Conservation (phyloP, 2,329 filamentous ascomycete species). For the Zasmidium angulare region DNA sequence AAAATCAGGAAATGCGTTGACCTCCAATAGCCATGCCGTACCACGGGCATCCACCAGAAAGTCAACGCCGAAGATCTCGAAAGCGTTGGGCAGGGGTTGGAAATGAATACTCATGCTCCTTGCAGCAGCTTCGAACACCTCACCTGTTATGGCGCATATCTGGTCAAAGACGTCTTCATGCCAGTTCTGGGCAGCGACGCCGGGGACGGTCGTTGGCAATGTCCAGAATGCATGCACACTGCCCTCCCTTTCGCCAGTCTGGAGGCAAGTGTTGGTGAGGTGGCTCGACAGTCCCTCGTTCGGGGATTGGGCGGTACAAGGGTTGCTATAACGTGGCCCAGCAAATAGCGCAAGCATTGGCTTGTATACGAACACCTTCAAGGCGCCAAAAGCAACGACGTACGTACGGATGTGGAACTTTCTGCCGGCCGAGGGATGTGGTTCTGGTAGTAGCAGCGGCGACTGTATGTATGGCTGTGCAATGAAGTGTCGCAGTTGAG, state of each 20-base stretch:
- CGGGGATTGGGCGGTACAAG: slow-evolving; percentile 46
- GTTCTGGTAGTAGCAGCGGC: slow-evolving; percentile 65
- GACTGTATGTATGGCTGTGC: slow-evolving; percentile 93
- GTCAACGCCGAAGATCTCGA: slow-evolving; percentile 90
- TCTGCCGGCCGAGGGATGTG: slow-evolving; percentile 55
- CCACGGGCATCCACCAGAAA: slow-evolving; percentile 73
- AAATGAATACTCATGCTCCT: slow-evolving; percentile 85
- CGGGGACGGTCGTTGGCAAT: slow-evolving; percentile 49
- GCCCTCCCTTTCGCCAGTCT: slow-evolving; percentile 58
- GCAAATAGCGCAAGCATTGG: slow-evolving; percentile 95
- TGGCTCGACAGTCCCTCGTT: slow-evolving; percentile 67
- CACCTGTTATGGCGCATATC: slow-evolving; percentile 70
- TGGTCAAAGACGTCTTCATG: slow-evolving; percentile 68
- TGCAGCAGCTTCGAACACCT: slow-evolving; percentile 84
- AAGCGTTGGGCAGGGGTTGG: slow-evolving; percentile 81
- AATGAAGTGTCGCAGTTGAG: slow-evolving; percentile 92
- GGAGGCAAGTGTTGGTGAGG: slow-evolving; percentile 93
- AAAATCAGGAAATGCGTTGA: slow-evolving; percentile 97
- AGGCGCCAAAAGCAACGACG: slow-evolving; percentile 74
- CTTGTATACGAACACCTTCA: slow-evolving; percentile 82
- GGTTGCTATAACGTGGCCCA: slow-evolving; percentile 67
- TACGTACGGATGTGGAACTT: slow-evolving; percentile 98
- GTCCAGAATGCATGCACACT: slow-evolving; percentile 75
- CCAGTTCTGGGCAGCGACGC: slow-evolving; percentile 38
- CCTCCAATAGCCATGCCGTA: slow-evolving; percentile 75